Conservation (phyloP, 768 basidiomycete genomes). For the Trametes cingulata region DNA sequence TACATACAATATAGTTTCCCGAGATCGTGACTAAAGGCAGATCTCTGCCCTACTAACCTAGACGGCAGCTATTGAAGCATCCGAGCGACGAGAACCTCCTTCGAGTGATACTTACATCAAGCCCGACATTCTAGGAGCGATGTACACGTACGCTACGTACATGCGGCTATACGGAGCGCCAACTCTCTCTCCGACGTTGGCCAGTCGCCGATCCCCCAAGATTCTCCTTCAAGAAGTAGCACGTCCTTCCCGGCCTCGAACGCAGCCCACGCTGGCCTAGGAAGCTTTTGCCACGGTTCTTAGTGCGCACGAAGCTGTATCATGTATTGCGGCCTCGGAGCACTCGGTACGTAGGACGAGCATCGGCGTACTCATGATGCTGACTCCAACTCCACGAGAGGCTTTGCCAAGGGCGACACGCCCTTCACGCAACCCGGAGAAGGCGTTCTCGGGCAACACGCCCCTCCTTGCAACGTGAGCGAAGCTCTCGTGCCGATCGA, state of each 20-base stretch:
- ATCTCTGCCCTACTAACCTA: no score
- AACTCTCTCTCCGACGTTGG: background rate
- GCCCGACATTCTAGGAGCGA: background rate
- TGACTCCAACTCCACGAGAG: slow-evolving; percentile 6
- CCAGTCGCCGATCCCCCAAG: slow-evolving; percentile 3
- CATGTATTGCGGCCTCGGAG: background rate
- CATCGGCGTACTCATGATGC: slow-evolving; percentile 13
- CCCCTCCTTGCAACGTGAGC: background rate
- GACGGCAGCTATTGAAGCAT: no score
- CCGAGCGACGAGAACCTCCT: background rate
- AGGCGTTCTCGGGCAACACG: slow-evolving; percentile 2
- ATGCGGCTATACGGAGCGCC: background rate
- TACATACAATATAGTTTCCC: no score
- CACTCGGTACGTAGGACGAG: slow-evolving; percentile 5
- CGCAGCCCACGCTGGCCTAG: background rate
- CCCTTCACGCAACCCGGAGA: background rate
- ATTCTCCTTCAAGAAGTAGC: background rate
- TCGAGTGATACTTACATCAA: background rate
- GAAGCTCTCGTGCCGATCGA: slow-evolving; percentile 13
- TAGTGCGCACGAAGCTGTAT: background rate
- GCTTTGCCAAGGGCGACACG: slow-evolving; percentile 7
- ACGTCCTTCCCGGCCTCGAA: background rate
- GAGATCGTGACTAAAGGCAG: no score
- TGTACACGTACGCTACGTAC: background rate
- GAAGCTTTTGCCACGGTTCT: background rate